Evolutionary conservation across 129 eudicot genomes (phyloP), one percentile per base, ranked within the genome.

Genomic region (Helianthus tuberosus): DNA sequence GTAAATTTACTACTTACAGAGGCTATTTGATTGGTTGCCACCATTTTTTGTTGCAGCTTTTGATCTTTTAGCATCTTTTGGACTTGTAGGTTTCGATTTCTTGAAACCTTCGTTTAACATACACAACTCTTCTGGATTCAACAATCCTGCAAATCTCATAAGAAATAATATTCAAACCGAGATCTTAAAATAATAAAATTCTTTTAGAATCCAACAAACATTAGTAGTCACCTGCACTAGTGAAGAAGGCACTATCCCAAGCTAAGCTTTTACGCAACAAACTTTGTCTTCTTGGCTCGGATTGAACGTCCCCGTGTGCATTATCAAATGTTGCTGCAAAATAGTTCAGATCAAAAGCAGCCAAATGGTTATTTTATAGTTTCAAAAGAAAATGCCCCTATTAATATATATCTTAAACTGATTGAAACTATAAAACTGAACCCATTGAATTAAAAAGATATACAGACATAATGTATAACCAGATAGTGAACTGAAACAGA

Each of bases 171-270:
- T 29, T 3, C 1, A 16, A 29, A 27, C 72, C 43, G 0, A 11
- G 47, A 27, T 29, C 8, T 27, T 4, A 13, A 32, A 47, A 39
- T 8, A 11, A 11, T 16, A n/a, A 36, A 38, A 8, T n/a, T 11
- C 0, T 44, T 6, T 2, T 7, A 50, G 12, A 8, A 52, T 41
- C 46, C 46, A 39, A 8, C 8, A 39, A 39, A 39, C 46, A 39
- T 39, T 38, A 50, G 20, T 9, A 65, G 74, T 58, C 44, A 91
- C 97, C 97, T 46, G 84, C 91, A 80, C 86, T 78, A n/a, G 87
- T 80, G 79, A 85, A 89, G 82, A 92, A 92, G 11, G 87, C 91
- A 67, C 78, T 82, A 73, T 92, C 96, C 97, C 97, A 92, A 69
- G 96, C 96, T 80, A 89, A 49, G 80, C 97, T 91, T 76, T 82